phyloP scores from a whole-genome alignment of 257 asterid species.

The Ocimum tenuiflorum region DNA sequence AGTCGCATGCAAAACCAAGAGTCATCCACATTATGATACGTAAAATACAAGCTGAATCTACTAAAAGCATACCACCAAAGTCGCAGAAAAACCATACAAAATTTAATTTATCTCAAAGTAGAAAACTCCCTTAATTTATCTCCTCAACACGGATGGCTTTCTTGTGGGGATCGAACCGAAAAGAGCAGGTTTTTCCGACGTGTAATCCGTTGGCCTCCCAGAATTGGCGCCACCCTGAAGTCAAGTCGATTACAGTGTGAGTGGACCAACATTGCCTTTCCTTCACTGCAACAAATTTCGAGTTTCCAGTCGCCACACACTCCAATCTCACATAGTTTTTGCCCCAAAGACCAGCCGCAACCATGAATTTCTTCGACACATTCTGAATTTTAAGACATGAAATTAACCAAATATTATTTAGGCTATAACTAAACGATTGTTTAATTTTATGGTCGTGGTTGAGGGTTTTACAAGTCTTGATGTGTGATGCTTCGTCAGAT shows the following conservation, averaged over 20 bases:
- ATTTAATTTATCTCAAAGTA: no score
- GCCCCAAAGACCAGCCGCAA: background rate
- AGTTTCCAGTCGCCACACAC: background rate
- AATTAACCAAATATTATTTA: background rate
- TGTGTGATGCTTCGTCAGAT: background rate
- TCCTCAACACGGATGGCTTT: background rate
- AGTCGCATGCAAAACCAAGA: no score
- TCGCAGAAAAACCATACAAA: no score
- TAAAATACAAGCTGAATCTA: no score
- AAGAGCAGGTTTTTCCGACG: background rate
- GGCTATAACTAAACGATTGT: no score
- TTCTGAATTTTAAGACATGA: background rate
- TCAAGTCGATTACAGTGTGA: no score
- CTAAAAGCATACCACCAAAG: no score
- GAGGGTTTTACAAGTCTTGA: slow-evolving; percentile 16
- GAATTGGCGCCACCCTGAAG: background rate
- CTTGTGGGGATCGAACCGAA: background rate
- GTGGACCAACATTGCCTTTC: background rate
- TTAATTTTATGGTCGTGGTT: background rate
- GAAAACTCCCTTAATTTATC: no score
- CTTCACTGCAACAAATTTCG: slow-evolving; percentile 4
- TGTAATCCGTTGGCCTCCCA: background rate
- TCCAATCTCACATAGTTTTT: slow-evolving; percentile 8
- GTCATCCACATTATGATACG: no score
- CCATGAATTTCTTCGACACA: background rate